A percentile compares a stretch with the other conserved stretches of the same genome.
Evolutionary conservation across 352 stramenopile species (phyloP).

Genomic region (Phytophthora crassamura): DNA sequence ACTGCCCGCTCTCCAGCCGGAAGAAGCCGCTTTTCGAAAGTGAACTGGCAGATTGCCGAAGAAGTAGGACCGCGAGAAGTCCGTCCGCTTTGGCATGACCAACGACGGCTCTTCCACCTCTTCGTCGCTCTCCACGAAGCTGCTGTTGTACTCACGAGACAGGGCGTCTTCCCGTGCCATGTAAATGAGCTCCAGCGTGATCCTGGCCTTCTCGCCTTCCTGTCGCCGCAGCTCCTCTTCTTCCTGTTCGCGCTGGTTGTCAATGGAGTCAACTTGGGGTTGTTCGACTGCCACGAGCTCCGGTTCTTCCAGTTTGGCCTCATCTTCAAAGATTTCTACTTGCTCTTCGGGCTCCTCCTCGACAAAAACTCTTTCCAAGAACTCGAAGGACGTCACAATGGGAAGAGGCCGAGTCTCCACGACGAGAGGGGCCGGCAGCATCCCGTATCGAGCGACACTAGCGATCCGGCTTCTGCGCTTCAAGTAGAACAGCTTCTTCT

Average conservation of each 20-base stretch:
- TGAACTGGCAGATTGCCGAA: constrained; percentile 64
- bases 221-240: constrained; percentile 28
- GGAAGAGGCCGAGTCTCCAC: constrained; percentile 49
- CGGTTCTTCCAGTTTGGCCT: constrained; percentile 15
- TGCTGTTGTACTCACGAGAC: constrained; percentile 37
- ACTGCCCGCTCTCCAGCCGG: constrained; percentile 60
- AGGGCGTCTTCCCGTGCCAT: constrained; percentile 40
- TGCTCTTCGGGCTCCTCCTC: constrained; percentile 18
- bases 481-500: constrained; percentile 58
- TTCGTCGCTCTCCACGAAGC: constrained; percentile 58
- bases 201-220: constrained; percentile 26
- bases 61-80: constrained; percentile 79
- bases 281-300: constrained; percentile 12
- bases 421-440: constrained; percentile 51
- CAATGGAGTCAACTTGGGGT: constrained; percentile 6
- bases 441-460: constrained; percentile 52
- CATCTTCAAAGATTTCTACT: constrained; percentile 19
- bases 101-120: constrained; percentile 50
- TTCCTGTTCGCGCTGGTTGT: constrained; percentile 29
- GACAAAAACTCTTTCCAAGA: constrained; percentile 24
- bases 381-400: constrained; percentile 39
- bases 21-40: constrained; percentile 52
- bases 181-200: constrained; percentile 34
- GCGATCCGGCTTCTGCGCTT: constrained; percentile 47
- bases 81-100: constrained; percentile 59